A percentile compares a stretch with the other conserved stretches of the same genome.
Evolutionary conservation across 345 rosid species (phyloP).

Genomic region (Salix purpurea): DNA sequence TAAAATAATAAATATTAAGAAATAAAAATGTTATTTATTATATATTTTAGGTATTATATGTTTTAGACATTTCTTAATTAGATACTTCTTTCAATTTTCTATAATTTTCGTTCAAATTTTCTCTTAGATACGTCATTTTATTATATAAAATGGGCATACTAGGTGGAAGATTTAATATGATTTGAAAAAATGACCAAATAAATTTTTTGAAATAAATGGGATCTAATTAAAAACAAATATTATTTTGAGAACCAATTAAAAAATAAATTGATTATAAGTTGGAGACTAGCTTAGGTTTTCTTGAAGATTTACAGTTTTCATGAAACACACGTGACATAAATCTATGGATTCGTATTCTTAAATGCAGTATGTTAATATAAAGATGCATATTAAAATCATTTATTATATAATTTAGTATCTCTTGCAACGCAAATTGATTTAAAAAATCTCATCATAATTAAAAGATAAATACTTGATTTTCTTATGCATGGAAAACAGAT

Average conservation of each 20-base stretch:
- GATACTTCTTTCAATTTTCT: not conserved
- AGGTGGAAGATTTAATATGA: not conserved
- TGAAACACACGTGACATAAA: too few species aligned
- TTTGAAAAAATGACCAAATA: not conserved
- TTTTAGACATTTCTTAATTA: not conserved
- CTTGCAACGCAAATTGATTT: too few species aligned
- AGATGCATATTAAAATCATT: too few species aligned
- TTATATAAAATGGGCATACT: not conserved
- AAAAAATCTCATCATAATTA: too few species aligned
- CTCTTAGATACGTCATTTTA: not conserved
- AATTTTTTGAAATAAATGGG: not conserved
- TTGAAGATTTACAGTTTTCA: not conserved
- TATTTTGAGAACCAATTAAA: not conserved
- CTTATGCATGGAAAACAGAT: too few species aligned
- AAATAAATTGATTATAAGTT: not conserved
- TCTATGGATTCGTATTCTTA: too few species aligned
- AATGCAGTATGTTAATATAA: too few species aligned
- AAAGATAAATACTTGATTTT: too few species aligned
- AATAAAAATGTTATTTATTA: too few species aligned
- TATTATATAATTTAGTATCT: too few species aligned
- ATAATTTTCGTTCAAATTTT: not conserved
- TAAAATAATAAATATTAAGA: too few species aligned
- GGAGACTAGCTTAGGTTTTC: not conserved
- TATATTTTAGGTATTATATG: not conserved
- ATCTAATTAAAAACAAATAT: not conserved